phyloP scores from a whole-genome alignment of 805 yeast species.

The Teunomyces funiuensis region DNA sequence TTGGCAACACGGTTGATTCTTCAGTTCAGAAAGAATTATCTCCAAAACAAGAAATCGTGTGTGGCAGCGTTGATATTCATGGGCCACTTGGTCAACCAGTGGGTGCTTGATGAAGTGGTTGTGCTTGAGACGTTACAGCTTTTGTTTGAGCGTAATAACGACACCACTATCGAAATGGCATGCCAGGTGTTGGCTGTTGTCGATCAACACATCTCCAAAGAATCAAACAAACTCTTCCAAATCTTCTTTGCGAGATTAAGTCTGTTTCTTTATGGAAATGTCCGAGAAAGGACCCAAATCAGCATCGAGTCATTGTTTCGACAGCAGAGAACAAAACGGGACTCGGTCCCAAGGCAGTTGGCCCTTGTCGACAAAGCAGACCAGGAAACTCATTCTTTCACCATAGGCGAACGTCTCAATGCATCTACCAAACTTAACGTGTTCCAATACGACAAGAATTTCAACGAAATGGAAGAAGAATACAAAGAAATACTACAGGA shows the following conservation, averaged over 20 bases:
- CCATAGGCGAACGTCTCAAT: constrained; percentile 47
- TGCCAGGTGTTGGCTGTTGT: constrained; percentile 46
- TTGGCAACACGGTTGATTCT: constrained; percentile 52
- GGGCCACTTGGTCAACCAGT: constrained; percentile 62
- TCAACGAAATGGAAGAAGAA: constrained; percentile 47
- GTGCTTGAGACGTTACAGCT: constrained; percentile 36
- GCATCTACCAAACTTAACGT: constrained; percentile 37
- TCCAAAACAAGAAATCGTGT: constrained; percentile 43
- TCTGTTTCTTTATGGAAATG: constrained; percentile 51
- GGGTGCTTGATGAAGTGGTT: constrained; percentile 42
- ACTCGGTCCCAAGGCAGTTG: constrained; percentile 41
- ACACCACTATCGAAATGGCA: constrained; percentile 57
- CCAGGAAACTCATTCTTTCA: constrained; percentile 52
- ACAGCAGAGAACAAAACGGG: not conserved
- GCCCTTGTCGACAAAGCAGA: constrained; percentile 69
- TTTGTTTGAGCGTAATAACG: constrained; percentile 43
- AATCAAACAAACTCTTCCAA: constrained; percentile 45
- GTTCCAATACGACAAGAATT: constrained; percentile 53
- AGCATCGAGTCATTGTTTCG: not conserved
- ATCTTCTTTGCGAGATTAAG: constrained; percentile 61
- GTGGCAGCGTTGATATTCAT: constrained; percentile 49
- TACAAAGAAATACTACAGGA: constrained; percentile 31
- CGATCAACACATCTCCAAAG: constrained; percentile 52
- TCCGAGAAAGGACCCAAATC: not conserved
- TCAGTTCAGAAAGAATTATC: constrained; percentile 56